A percentile compares a stretch with the other conserved stretches of the same genome.
Evolutionary conservation across 345 rosid genomes (phyloP).

Genomic region (Syzygium grande): DNA sequence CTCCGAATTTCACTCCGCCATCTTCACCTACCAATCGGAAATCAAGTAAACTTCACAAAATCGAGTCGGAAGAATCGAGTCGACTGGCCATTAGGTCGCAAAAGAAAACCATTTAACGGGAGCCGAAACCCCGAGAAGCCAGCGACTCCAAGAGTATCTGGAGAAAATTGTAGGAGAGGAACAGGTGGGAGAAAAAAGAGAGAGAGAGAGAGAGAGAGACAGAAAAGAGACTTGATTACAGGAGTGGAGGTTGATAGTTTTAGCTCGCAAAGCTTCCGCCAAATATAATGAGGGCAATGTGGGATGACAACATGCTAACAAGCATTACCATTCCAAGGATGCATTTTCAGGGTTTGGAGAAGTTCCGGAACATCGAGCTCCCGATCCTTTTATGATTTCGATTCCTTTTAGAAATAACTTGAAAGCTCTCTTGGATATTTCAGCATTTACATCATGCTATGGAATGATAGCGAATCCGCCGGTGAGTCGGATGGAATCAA

Average conservation of each 20-base stretch:
- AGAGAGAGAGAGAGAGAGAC: too few species aligned
- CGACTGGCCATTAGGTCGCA: background rate
- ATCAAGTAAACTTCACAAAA: background rate
- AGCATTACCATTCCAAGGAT: background rate
- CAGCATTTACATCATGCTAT: background rate
- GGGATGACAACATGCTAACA: background rate
- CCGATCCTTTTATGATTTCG: background rate
- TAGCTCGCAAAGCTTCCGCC: too few species aligned
- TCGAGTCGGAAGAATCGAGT: accelerated
- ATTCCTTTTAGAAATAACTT: background rate
- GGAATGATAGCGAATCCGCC: background rate
- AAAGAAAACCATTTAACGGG: too few species aligned
- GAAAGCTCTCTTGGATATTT: background rate
- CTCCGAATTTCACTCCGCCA: accelerated
- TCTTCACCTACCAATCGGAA: background rate
- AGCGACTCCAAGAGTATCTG: too few species aligned
- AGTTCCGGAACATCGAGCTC: accelerated
- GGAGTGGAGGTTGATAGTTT: too few species aligned
- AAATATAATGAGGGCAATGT: background rate
- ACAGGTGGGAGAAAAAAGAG: too few species aligned
- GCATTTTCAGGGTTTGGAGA: background rate
- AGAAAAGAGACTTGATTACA: too few species aligned
- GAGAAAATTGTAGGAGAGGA: too few species aligned
- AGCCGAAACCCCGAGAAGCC: too few species aligned
- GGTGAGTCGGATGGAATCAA: background rate